These are phyloP conservation scores for Musa itinerans DNA, from an alignment of 176 grass and related monocot species.

Conservation along the genomic window DNA sequence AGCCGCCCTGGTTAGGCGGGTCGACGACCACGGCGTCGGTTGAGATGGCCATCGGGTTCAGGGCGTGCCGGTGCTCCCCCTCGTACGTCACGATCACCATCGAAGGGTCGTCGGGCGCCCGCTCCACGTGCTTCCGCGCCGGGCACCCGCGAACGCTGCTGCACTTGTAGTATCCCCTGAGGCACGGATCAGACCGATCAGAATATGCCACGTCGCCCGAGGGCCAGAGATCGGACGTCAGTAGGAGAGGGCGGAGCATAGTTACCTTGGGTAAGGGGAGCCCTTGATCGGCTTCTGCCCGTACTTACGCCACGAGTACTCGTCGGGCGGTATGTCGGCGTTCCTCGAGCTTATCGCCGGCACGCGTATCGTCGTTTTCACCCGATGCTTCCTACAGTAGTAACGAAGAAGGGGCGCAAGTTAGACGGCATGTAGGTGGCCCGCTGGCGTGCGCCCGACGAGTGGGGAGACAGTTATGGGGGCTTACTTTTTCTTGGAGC, in stretches of 20 bases:
- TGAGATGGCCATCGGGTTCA: background rate
- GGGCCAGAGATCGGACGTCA: background rate
- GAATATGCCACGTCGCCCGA: background rate
- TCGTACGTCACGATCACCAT: slow-evolving; percentile 97
- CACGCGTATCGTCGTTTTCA: slow-evolving; percentile 67
- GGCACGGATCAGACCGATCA: background rate
- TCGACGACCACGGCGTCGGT: background rate
- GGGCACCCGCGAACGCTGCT: slow-evolving; percentile 74
- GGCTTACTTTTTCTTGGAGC: slow-evolving; percentile 13
- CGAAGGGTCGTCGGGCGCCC: slow-evolving; percentile 79
- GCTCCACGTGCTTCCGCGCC: slow-evolving; percentile 90
- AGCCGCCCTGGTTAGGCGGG: background rate
- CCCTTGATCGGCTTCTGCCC: slow-evolving; percentile 99
- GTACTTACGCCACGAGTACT: slow-evolving; percentile 97
- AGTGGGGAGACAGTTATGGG: background rate
- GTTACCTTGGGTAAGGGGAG: slow-evolving; percentile 78
- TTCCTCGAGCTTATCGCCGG: slow-evolving; percentile 82
- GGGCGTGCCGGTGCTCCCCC: slow-evolving; percentile 74
- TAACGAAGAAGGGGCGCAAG: background rate
- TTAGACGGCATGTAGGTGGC: background rate
- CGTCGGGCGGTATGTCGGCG: slow-evolving; percentile 83
- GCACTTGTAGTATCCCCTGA: slow-evolving; percentile 96
- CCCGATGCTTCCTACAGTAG: slow-evolving; percentile 48
- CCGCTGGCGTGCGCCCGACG: background rate
- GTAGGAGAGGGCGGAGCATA: background rate